Conservation (phyloP, 164 flowering plant genomes). For the Litsea cubeba region DNA sequence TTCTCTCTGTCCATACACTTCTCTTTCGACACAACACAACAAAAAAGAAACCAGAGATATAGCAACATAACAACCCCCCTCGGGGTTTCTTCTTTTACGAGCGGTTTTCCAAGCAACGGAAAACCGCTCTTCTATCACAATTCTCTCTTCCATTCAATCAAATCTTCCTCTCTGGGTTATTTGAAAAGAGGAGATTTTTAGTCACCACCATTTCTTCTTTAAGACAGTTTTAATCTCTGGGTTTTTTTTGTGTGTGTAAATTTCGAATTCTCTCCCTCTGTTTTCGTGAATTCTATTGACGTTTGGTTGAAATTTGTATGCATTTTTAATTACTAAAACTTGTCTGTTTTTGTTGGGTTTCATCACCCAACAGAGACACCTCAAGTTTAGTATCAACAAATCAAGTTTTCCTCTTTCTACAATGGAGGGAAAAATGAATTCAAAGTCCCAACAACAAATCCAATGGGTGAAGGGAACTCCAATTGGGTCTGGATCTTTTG, state of each 20-base stretch:
- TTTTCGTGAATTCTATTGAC: background rate
- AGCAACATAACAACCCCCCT: too few species aligned
- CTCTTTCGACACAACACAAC: background rate
- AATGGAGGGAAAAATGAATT: conserved; percentile 20
- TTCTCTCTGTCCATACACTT: background rate
- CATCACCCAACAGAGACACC: background rate
- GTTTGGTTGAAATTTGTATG: background rate
- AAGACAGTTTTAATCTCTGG: background rate
- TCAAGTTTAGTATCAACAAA: background rate
- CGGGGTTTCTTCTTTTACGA: background rate
- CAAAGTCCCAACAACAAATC: conserved; percentile 12
- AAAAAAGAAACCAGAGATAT: background rate
- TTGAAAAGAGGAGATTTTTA: too few species aligned
- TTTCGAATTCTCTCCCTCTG: background rate
- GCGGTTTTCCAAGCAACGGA: background rate
- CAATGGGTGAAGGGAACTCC: conserved; percentile 51
- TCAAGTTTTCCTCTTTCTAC: background rate
- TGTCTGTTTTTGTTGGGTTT: background rate
- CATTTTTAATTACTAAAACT: too few species aligned
- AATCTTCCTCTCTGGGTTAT: background rate
- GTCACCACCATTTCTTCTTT: background rate
- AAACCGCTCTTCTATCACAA: background rate
- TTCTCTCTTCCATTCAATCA: background rate
- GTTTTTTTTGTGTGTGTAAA: too few species aligned
- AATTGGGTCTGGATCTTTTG: conserved; percentile 50